Base-by-base conservation (phyloP, 805 yeast genomes). In the Candida coquimbonensis region DNA sequence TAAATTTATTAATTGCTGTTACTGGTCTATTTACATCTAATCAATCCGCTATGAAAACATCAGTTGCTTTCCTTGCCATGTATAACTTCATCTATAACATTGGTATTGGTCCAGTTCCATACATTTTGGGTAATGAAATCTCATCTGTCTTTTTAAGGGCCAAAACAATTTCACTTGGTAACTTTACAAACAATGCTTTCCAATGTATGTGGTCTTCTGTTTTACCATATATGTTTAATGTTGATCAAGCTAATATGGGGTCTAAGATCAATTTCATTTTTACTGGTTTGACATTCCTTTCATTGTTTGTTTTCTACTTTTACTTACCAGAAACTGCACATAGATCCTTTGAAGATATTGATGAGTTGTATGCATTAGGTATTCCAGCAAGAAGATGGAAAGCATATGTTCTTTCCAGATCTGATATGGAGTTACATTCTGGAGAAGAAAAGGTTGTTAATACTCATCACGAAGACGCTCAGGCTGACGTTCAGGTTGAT, bases 341-440 rank as follows among this genome's bases (percentile, higher is more conserved):
- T 45, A 68, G 78, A 58, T 74, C 81, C 0, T 77, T 65, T 53
- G 81, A 77, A 45, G 83, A 78, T 54, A 65, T 78, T 55, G 83
- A 78, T 59, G 63, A 64, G 45, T 61, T 78, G 65, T 78, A 75
- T 58, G 65, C 57, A 39, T 51, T 46, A 34, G 44, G 48, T 7
- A 46, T 65, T 39, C 57, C 61, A 34, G 57, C 66, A 16, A 55
- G 67, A 55, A 44, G 62, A 24, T 65, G 61, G 57, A 50, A 42
- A 19, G 7, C 33, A 13, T 14, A 31, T 31, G 31, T 27, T 27
- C 31, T 27, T 27, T 27, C 31, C 31, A 27, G 31, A 27, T 9
- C 12, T 27, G 31, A 27, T 27, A 5, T 9, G 7, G 31, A 13
- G 12, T 27, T 27, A 27, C 31, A 27, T 9, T 7, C 31, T 27